These are phyloP conservation scores for Candida bentonensis DNA, from an alignment of 805 yeast genomes.

Conservation along the genomic window DNA sequence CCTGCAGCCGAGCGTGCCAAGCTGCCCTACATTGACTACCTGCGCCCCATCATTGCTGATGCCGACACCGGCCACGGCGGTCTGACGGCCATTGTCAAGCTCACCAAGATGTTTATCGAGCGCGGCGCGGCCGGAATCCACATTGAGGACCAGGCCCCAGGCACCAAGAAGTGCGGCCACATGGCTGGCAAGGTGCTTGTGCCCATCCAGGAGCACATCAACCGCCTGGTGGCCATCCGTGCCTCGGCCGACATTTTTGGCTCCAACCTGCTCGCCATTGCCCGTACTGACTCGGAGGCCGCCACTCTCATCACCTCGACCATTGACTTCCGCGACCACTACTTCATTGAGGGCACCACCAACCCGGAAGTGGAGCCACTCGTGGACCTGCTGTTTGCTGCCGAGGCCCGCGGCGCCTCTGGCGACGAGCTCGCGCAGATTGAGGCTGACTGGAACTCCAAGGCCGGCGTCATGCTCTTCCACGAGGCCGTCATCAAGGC, in stretches of 20 bases:
- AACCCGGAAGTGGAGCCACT: slow-evolving; percentile 68
- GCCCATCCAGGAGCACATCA: slow-evolving; percentile 95
- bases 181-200: slow-evolving; percentile 98
- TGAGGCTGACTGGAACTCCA: slow-evolving; percentile 69
- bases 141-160: slow-evolving; percentile 98
- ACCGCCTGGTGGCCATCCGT: slow-evolving; percentile 84
- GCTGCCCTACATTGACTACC: slow-evolving; percentile 65
- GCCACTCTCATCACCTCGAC: slow-evolving; percentile 91
- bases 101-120: slow-evolving; percentile 91
- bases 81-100: slow-evolving; percentile 86
- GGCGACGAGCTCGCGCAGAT: slow-evolving; percentile 58
- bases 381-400: slow-evolving; percentile 64
- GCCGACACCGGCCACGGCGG: slow-evolving; percentile 99
- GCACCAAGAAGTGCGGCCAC: slow-evolving; percentile 97
- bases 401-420: slow-evolving; percentile 59
- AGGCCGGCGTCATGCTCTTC: slow-evolving; percentile 78
- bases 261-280: slow-evolving; percentile 72
- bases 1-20: slow-evolving; percentile 54
- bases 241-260: slow-evolving; percentile 92
- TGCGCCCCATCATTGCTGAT: slow-evolving; percentile 92
- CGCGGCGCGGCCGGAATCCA: slow-evolving; percentile 99
- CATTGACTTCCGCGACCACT: slow-evolving; percentile 89
- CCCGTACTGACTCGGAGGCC: slow-evolving; percentile 96
- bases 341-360: slow-evolving; percentile 80
- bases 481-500: slow-evolving; percentile 83